phyloP scores from a whole-genome alignment of 164 flowering plant species.

The Aristolochia contorta region DNA sequence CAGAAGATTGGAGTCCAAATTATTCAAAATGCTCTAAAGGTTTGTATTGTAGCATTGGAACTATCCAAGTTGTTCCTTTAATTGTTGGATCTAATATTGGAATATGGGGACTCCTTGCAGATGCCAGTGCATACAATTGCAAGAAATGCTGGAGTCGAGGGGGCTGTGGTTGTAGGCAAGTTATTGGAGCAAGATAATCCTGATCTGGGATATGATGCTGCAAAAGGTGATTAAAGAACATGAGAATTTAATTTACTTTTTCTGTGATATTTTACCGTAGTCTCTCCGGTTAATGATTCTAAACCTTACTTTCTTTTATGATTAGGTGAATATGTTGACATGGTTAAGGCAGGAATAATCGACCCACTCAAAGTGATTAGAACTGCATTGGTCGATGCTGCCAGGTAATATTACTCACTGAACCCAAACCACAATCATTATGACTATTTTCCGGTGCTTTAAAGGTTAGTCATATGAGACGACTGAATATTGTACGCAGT shows the following conservation, averaged over 20 bases:
- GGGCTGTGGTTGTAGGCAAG: slow-evolving; percentile 96
- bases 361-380: slow-evolving; percentile 94
- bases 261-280: not conserved
- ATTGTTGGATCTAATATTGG: not conserved
- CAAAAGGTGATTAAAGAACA: slow-evolving; percentile 50
- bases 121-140: slow-evolving; percentile 85
- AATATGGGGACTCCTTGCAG: slow-evolving; percentile 22
- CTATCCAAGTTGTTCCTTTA: not conserved
- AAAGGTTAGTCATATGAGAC: too few relatives aligned
- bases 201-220: slow-evolving; percentile 97
- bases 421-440: too few relatives aligned
- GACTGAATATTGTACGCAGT: too few relatives aligned
- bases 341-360: slow-evolving; percentile 93
- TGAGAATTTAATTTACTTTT: not conserved
- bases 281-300: too few relatives aligned
- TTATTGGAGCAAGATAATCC: slow-evolving; percentile 78
- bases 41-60: slow-evolving; percentile 8
- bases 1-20: slow-evolving; percentile 98
- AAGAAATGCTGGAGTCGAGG: slow-evolving; percentile 95
- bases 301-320: not conserved
- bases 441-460: too few relatives aligned
- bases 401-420: slow-evolving; percentile 41
- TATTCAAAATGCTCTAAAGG: slow-evolving; percentile 94
- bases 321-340: slow-evolving; percentile 84
- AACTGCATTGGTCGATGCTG: slow-evolving; percentile 91